Conservation (phyloP, 805 yeast genomes). For the Myxozyma neglecta region DNA sequence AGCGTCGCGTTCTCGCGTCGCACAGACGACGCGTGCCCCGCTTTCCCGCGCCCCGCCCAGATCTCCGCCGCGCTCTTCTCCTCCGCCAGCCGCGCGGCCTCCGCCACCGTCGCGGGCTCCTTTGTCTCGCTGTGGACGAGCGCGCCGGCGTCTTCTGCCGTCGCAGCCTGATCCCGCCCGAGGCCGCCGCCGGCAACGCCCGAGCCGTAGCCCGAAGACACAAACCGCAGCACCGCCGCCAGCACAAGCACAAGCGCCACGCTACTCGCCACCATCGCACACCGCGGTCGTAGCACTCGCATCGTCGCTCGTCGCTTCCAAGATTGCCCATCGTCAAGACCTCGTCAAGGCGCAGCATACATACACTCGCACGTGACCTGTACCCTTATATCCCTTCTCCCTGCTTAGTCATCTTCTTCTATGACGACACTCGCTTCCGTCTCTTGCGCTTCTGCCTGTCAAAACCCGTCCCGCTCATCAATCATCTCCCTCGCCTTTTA, state of each 20-base stretch:
- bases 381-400: background rate
- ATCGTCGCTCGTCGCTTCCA: too few relatives aligned
- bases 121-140: background rate
- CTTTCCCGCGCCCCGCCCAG: background rate
- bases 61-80: background rate
- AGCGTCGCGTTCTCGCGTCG: constrained; percentile 55
- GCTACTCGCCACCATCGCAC: too few relatives aligned
- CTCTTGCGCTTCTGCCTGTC: background rate
- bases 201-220: too few relatives aligned
- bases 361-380: background rate
- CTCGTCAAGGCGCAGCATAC: too few relatives aligned
- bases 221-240: too few relatives aligned
- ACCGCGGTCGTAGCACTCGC: too few relatives aligned
- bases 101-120: background rate
- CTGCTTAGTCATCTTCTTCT: background rate
- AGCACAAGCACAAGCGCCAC: too few relatives aligned
- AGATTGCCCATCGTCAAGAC: too few relatives aligned
- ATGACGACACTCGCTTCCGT: background rate
- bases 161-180: background rate
- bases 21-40: background rate
- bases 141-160: background rate
- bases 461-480: background rate
- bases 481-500: background rate
- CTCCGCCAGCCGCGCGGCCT: background rate
- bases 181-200: background rate